Evolutionary conservation across 2,329 filamentous ascomycete genomes (phyloP), one percentile per base, ranked within the genome.

Genomic region (Metarhizium anisopliae): DNA sequence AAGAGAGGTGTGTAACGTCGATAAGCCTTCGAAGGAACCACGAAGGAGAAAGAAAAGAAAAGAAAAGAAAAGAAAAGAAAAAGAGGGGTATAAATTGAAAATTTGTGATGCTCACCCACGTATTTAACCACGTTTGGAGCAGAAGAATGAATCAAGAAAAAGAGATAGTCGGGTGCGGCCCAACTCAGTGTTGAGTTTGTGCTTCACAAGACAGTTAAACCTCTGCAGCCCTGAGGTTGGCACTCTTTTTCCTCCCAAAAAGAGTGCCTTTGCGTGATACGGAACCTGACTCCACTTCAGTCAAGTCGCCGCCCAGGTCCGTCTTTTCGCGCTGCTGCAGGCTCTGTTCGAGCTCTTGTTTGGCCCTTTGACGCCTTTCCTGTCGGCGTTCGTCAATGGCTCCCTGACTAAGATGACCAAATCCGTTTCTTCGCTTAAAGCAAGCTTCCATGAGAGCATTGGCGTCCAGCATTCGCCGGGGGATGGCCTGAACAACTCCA

Each of bases 401-500:
- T 16, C 87, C 86, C 68, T 96, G 90, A 64, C 85, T 91, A 18
- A 96, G 76, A 64, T 91, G 86, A 6, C 85, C 87, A 62, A 93
- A 91, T 5, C 89, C 89, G 65, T 91, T 89, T 51, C 87, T 82
- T 47, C 89, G 83, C 61, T 85, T 84, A 68, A 94, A 92, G 60
- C 89, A 95, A 8, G 89, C 81, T 60, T 95, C 90, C 75, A 96
- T 83, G 14, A 97, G 74, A 2, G 75, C 75, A 63, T 95, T 96
- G 55, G 87, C 87, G 69, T 97, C 90, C 20, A 96, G 71, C 64
- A 96, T 80, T 54, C 81, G 82, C 54, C 93, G 81, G 0, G 93
- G 93, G 35, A 95, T 84, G 2, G 85, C 85, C 74, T 97, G 93
- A 32, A 97, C 91, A 3, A 95, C 85, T 66, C 95, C 90, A 70